Conservation (phyloP, 352 stramenopile genomes). For the Pythium pyrilobum region DNA sequence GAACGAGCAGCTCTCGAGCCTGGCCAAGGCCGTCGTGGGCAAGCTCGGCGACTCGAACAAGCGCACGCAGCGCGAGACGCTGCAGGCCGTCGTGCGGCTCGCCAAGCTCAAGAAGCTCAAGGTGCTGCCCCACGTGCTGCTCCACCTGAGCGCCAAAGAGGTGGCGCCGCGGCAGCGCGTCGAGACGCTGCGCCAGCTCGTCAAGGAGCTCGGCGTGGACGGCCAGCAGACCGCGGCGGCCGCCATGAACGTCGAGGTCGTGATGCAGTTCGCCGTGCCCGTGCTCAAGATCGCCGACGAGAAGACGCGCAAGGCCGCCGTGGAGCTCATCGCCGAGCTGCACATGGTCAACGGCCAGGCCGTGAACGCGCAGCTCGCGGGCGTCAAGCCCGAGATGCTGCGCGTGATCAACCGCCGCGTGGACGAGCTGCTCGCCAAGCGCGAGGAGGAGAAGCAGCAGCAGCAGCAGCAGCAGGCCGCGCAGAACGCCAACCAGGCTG, state of each 20-base stretch:
- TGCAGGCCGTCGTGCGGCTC: slow-evolving; percentile 55
- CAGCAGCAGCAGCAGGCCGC: slow-evolving; percentile 14
- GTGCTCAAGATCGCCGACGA: slow-evolving; percentile 73
- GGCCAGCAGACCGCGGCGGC: too few species aligned
- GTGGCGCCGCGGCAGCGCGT: slow-evolving; percentile 46
- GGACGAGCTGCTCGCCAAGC: slow-evolving; percentile 54
- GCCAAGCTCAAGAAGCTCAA: slow-evolving; percentile 57
- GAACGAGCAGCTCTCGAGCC: slow-evolving; percentile 50
- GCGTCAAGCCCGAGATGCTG: slow-evolving; percentile 72
- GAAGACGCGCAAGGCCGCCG: slow-evolving; percentile 62
- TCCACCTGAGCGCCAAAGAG: slow-evolving; percentile 60
- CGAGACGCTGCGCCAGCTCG: slow-evolving; percentile 48
- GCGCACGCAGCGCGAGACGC: slow-evolving; percentile 64
- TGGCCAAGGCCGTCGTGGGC: slow-evolving; percentile 42
- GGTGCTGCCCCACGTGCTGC: slow-evolving; percentile 46
- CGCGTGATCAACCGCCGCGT: slow-evolving; percentile 68
- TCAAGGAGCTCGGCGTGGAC: slow-evolving; percentile 47
- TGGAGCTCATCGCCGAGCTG: slow-evolving; percentile 66
- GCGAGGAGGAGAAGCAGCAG: slow-evolving; percentile 29
- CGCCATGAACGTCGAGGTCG: slow-evolving; percentile 45
- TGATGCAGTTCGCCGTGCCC: slow-evolving; percentile 64
- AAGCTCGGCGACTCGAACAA: slow-evolving; percentile 83
- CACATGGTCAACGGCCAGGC: slow-evolving; percentile 31
- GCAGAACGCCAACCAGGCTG: slow-evolving; percentile 37
- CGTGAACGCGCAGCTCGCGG: slow-evolving; percentile 35